phyloP scores from a whole-genome alignment of 805 yeast genomes.

The Sungouiella thailandica region DNA sequence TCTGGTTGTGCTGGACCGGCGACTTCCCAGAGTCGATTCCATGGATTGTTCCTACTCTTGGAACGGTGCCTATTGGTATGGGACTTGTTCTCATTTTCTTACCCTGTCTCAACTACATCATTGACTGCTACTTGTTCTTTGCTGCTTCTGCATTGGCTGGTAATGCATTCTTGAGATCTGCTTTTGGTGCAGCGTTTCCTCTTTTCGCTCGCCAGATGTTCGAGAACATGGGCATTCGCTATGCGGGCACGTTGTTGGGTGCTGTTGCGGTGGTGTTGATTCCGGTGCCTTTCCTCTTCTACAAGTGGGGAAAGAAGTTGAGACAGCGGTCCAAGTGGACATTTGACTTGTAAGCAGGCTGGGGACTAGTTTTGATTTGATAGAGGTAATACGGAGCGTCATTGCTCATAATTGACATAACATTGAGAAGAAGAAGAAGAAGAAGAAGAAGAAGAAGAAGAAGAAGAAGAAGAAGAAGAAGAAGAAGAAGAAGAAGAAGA shows the following conservation, averaged over 20 bases:
- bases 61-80: conserved; percentile 53
- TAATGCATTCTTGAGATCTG: conserved; percentile 63
- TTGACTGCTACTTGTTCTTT: conserved; percentile 62
- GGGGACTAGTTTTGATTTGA: too few relatives aligned
- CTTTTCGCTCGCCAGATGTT: conserved; percentile 72
- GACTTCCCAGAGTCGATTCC: conserved; percentile 13
- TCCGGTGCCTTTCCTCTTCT: conserved; percentile 67
- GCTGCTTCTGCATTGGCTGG: conserved; percentile 55
- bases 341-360: conserved; percentile 6
- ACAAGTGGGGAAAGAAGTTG: conserved; percentile 40
- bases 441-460: too few relatives aligned
- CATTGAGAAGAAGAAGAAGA: too few relatives aligned
- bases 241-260: conserved; percentile 76
- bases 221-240: conserved; percentile 58
- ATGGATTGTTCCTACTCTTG: conserved; percentile 49
- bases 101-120: conserved; percentile 62
- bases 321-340: conserved; percentile 51
- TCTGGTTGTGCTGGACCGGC: conserved; percentile 19
- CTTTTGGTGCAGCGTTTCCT: conserved; percentile 62
- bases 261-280: conserved; percentile 50
- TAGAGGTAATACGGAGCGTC: too few relatives aligned
- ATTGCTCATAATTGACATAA: too few relatives aligned
- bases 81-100: conserved; percentile 57
- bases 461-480: too few relatives aligned
- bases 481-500: too few relatives aligned